Conservation (phyloP, 2,329 filamentous ascomycete species). For the Coleophoma crateriformis region DNA sequence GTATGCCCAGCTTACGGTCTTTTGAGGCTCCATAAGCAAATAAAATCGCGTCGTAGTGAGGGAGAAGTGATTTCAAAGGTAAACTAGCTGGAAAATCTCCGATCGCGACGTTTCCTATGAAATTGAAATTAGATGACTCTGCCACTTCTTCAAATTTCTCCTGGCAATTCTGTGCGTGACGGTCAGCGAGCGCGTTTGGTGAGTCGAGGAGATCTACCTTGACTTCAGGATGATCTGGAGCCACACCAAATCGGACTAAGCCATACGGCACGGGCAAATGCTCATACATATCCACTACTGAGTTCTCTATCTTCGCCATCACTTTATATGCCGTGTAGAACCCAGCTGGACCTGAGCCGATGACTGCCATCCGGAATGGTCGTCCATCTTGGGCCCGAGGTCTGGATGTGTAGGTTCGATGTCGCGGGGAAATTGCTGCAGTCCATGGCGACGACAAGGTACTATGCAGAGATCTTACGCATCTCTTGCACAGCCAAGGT, state of each 20-base stretch:
- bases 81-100: conserved; percentile 52
- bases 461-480: conserved; percentile 8
- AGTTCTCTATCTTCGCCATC: conserved; percentile 67
- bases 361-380: conserved; percentile 74
- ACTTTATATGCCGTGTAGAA: conserved; percentile 91
- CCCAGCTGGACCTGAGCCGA: conserved; percentile 91
- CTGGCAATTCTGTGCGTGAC: conserved; percentile 70
- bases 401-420: conserved; percentile 18
- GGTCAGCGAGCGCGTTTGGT: conserved; percentile 6
- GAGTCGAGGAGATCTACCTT: conserved; percentile 54
- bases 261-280: conserved; percentile 88
- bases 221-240: conserved; percentile 97
- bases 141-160: conserved; percentile 91
- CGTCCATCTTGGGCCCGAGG: conserved; percentile 25
- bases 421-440: not conserved
- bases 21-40: conserved; percentile 89
- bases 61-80: conserved; percentile 62
- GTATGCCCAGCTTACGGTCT: conserved; percentile 73
- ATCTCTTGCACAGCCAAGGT: conserved; percentile 22
- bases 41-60: conserved; percentile 86
- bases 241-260: conserved; percentile 87
- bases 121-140: conserved; percentile 74
- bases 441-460: conserved; percentile 3
- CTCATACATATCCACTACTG: conserved; percentile 92
- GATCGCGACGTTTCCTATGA: conserved; percentile 83